A percentile compares a stretch with the other conserved stretches of the same genome.
Conservation (phyloP, 73 alveolate genomes). For the Paramecium pentaurelia region DNA sequence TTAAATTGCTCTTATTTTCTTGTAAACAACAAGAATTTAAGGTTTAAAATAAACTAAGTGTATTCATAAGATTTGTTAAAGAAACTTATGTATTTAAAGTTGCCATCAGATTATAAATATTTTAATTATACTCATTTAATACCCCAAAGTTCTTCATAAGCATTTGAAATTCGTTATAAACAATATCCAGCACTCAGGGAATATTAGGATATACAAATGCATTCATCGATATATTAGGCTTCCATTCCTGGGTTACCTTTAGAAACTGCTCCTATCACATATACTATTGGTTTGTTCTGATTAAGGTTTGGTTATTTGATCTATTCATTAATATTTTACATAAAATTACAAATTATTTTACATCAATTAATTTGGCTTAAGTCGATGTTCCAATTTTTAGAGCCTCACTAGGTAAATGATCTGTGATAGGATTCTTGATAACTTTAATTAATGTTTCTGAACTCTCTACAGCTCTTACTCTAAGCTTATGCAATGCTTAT, state of each 20-base stretch:
- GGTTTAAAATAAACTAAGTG: too few relatives aligned
- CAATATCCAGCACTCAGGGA: slow-evolving; percentile 80
- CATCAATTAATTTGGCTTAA: slow-evolving; percentile 78
- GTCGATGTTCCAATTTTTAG: slow-evolving; percentile 89
- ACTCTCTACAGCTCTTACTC: slow-evolving; percentile 82
- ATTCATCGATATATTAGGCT: slow-evolving; percentile 68
- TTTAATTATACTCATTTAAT: slow-evolving; percentile 46
- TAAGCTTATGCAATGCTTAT: slow-evolving; percentile 78
- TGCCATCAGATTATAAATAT: neutral
- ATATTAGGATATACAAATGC: slow-evolving; percentile 76
- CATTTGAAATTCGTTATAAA: slow-evolving; percentile 66
- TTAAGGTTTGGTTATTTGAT: neutral
- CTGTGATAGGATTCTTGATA: slow-evolving; percentile 88
- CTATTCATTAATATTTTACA: neutral
- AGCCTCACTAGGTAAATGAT: slow-evolving; percentile 88
- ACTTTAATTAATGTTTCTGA: slow-evolving; percentile 85
- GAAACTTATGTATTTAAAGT: too few relatives aligned
- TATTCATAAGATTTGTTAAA: too few relatives aligned
- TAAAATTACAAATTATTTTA: slow-evolving; percentile 70
- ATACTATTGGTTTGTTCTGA: slow-evolving; percentile 76
- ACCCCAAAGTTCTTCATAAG: slow-evolving; percentile 82
- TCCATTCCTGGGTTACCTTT: slow-evolving; percentile 95
- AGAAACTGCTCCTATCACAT: slow-evolving; percentile 93
- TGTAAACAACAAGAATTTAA: too few relatives aligned
- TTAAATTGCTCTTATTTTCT: too few relatives aligned